Evolutionary conservation across 83 land plant species (phyloP).

Genomic region (Diphasiastrum complanatum): DNA sequence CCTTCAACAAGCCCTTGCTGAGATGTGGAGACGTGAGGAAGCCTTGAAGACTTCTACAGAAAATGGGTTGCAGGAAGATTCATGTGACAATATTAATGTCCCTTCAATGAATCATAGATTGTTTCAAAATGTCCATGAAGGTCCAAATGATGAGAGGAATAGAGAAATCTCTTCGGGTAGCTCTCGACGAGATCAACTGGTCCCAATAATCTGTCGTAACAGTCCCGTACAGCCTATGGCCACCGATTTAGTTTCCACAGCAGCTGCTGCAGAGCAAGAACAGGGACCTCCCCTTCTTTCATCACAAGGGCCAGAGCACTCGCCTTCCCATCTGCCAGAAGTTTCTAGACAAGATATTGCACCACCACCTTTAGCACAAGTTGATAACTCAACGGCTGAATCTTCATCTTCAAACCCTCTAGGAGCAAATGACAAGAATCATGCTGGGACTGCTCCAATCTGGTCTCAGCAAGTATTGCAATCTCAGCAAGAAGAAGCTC

Average conservation of each 20-base stretch:
- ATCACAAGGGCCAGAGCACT: too few relatives aligned
- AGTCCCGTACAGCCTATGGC: too few relatives aligned
- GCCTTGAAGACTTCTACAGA: not conserved
- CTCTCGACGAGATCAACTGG: constrained; percentile 1
- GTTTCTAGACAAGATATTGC: too few relatives aligned
- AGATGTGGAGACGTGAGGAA: not conserved
- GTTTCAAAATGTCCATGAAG: too few relatives aligned
- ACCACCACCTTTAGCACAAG: too few relatives aligned
- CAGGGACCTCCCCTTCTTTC: too few relatives aligned
- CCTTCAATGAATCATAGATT: too few relatives aligned
- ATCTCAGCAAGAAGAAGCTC: not conserved
- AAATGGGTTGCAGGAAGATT: too few relatives aligned
- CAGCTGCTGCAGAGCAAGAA: not conserved
- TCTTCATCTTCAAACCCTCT: too few relatives aligned
- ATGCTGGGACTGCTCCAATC: not conserved
- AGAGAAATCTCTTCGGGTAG: not conserved
- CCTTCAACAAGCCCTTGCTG: not conserved
- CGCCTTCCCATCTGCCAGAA: too few relatives aligned
- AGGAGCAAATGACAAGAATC: not conserved
- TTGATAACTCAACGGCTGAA: not conserved
- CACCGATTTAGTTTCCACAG: not conserved
- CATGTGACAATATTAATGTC: too few relatives aligned
- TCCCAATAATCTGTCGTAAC: too few relatives aligned
- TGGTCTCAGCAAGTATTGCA: not conserved
- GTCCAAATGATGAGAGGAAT: not conserved